A percentile compares a stretch with the other conserved stretches of the same genome.
phyloP scores from a whole-genome alignment of 257 asterid species.

The Henckelia pumila region DNA sequence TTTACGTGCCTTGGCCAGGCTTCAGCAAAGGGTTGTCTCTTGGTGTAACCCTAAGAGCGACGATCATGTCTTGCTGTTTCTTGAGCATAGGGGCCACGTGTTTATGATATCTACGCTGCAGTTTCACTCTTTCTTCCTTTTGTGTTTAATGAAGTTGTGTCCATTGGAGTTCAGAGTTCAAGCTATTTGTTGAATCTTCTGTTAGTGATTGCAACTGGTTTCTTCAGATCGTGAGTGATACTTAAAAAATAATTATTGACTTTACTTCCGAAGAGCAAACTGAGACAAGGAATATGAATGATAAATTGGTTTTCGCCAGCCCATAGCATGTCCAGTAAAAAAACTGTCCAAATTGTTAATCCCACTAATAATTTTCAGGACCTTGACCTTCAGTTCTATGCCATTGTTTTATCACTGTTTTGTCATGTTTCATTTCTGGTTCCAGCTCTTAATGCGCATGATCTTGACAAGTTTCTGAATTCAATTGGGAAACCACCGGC shows the following conservation, averaged over 20 bases:
- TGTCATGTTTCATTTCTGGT: slow-evolving; percentile 15
- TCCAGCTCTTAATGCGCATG: slow-evolving; percentile 66
- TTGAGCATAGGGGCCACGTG: not conserved
- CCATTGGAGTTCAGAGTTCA: not conserved
- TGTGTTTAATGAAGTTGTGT: not conserved
- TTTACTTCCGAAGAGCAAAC: not conserved
- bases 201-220: not conserved
- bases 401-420: slow-evolving; percentile 18
- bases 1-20: no score
- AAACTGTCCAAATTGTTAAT: not conserved
- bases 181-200: not conserved
- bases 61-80: no score
- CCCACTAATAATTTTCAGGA: not conserved
- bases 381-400: slow-evolving; percentile 7
- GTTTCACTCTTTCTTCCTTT: not conserved
- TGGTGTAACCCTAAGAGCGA: no score
- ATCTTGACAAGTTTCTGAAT: slow-evolving; percentile 76
- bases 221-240: not conserved
- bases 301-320: not conserved
- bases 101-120: not conserved
- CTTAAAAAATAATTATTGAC: no score
- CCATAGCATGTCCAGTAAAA: not conserved
- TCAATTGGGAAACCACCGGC: slow-evolving; percentile 68
- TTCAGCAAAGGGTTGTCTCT: no score
- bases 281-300: not conserved